These are phyloP conservation scores for Fusarium irregulare DNA, from an alignment of 2,329 filamentous ascomycete species.

Conservation along the genomic window DNA sequence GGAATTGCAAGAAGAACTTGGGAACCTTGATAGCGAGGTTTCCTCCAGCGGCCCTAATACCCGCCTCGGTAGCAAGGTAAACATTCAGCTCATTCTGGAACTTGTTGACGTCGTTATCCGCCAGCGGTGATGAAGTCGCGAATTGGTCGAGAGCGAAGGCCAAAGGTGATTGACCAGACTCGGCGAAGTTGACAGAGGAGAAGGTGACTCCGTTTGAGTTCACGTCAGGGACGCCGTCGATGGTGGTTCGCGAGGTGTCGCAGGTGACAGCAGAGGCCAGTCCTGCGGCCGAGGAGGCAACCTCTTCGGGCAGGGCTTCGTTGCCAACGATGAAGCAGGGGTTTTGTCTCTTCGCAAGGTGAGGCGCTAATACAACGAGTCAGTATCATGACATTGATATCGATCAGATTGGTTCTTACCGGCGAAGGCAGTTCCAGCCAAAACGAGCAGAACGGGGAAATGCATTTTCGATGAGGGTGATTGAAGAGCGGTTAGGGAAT, in stretches of 20 bases:
- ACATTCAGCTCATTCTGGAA: constrained; percentile 67
- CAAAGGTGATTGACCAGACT: constrained; percentile 60
- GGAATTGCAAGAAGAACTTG: constrained; percentile 71
- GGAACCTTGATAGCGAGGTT: constrained; percentile 68
- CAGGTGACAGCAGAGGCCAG: constrained; percentile 63
- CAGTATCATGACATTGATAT: background rate
- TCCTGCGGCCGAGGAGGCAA: constrained; percentile 54
- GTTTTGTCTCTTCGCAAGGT: constrained; percentile 45
- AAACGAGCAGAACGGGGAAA: constrained; percentile 25
- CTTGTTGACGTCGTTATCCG: constrained; percentile 59
- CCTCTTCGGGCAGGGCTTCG: constrained; percentile 62
- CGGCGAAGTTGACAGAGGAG: constrained; percentile 67
- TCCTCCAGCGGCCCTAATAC: constrained; percentile 64
- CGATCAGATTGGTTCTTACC: constrained; percentile 19
- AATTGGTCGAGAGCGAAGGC: constrained; percentile 66
- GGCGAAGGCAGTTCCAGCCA: constrained; percentile 34
- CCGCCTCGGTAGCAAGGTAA: constrained; percentile 70
- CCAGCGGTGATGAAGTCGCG: constrained; percentile 62
- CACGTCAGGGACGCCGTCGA: constrained; percentile 67
- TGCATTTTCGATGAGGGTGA: constrained; percentile 36
- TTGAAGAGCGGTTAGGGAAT: background rate
- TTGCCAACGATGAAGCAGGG: constrained; percentile 68
- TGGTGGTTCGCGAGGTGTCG: constrained; percentile 58
- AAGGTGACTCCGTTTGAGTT: constrained; percentile 62
- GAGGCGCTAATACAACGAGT: constrained; percentile 27